These are phyloP conservation scores for Lotus japonicus DNA, from an alignment of 306 rosid genomes.

Conservation along the genomic window DNA sequence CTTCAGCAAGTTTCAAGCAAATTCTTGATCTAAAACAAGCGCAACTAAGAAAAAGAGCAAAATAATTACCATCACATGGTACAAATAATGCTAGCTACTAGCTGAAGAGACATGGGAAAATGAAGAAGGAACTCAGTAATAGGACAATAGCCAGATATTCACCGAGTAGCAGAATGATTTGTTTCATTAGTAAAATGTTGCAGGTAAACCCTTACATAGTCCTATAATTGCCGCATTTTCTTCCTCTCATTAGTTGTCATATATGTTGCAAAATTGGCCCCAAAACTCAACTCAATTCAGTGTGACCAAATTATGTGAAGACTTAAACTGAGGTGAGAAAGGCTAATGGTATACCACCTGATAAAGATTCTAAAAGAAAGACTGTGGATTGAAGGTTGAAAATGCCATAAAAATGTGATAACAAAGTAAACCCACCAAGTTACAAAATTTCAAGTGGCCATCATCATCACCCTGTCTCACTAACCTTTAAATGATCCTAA, in stretches of 20 bases:
- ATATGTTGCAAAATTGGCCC: neutral
- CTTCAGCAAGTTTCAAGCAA: too few relatives aligned
- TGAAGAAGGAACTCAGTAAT: neutral
- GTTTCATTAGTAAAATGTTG: neutral
- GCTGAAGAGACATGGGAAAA: too few relatives aligned
- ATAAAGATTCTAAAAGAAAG: neutral
- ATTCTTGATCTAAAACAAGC: too few relatives aligned
- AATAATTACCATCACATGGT: too few relatives aligned
- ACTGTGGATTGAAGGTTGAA: slow-evolving; percentile 6
- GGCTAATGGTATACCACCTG: neutral
- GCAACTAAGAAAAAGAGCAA: too few relatives aligned
- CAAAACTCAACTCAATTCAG: neutral
- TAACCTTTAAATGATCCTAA: slow-evolving; percentile 26
- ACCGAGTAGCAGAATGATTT: neutral
- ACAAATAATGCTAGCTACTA: too few relatives aligned
- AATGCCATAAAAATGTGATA: slow-evolving; percentile 12
- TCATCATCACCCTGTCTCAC: slow-evolving; percentile 17
- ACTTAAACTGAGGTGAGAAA: neutral
- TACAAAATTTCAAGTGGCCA: slow-evolving; percentile 30
- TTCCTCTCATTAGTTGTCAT: neutral
- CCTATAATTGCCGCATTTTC: slow-evolving; percentile 3
- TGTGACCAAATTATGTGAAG: slow-evolving; percentile 8
- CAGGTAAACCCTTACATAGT: neutral
- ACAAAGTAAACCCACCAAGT: slow-evolving; percentile 21
- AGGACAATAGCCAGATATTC: too few relatives aligned